Base-by-base conservation (phyloP, 768 basidiomycete genomes). In the Mycena polygramma region DNA sequence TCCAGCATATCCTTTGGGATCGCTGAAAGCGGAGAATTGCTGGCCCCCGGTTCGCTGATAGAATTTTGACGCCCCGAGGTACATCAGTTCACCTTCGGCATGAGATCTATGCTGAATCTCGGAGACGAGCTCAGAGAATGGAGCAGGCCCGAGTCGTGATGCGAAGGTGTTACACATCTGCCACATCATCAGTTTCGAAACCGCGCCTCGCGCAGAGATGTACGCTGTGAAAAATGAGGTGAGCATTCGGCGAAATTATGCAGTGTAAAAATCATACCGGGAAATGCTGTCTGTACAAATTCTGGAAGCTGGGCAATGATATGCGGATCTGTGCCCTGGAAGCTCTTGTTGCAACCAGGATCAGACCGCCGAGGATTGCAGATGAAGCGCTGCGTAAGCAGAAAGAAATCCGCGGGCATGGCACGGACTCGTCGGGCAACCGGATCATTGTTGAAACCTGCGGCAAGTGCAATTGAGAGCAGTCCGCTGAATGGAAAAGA, bases 381-480 rank as follows among this genome's bases (percentile, higher is more conserved):
- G 7, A 67, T 7, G 20, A 69, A 72, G 2, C 70, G 71, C 51
- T 71, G 60, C 13, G 70, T 72, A 26, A 74, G 22, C 2, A 74
- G 67, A 24, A 72, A 74, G 20, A 64, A 74, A 43, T 74, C 70
- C 1, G 35, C 22, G 13, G 67, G 58, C 36, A 66, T 54, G 2
- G 45, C 17, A 24, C 64, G 61, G 22, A 74, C 73, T 5, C 71
- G 62, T 13, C 70, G 70, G 8, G 72, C 72, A 59, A 73, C 55
- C 0, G 69, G 72, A n/a, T n/a, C n/a, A 22, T 71, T 60, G 45
- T 67, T 71, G 36, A 67, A 73, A 4, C 72, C 72, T 73, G 48
- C 7, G 26, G 24, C 9, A 46, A 19, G 5, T 57, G 30, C 46
- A 10, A 19, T 19, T 49, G 1, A 60, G n/a, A 13, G 19, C 10